These are phyloP conservation scores for Aegilops tauschii DNA, from an alignment of 176 grass and related monocot genomes.

Conservation along the genomic window DNA sequence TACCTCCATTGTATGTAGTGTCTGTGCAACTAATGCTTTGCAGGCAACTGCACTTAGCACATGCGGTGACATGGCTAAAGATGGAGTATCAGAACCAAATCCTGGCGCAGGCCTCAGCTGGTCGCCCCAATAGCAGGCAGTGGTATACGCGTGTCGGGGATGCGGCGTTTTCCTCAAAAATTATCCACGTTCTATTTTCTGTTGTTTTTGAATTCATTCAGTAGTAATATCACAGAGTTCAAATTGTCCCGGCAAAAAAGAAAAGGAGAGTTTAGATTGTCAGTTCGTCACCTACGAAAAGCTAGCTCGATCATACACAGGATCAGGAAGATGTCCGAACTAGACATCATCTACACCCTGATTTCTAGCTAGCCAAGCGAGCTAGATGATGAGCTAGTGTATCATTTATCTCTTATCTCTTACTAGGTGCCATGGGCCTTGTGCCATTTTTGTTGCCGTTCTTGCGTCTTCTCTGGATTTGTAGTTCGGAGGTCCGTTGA, in stretches of 20 bases:
- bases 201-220: no score
- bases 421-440: neutral
- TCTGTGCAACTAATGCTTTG: neutral
- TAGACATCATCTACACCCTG: neutral
- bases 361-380: neutral
- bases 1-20: no score
- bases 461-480: neutral
- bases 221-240: no score
- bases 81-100: neutral
- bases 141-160: neutral
- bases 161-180: no score
- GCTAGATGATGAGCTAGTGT: neutral
- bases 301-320: neutral
- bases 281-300: neutral
- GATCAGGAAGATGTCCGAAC: neutral
- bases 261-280: neutral
- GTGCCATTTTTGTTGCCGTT: neutral
- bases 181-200: no score
- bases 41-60: neutral
- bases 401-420: neutral
- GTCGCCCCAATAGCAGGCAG: neutral
- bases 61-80: no score
- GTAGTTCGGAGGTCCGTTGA: neutral
- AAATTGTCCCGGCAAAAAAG: no score
- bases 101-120: neutral